These are phyloP conservation scores for Xylariaceae sp. DNA, from an alignment of 2,329 filamentous ascomycete species.

Conservation along the genomic window DNA sequence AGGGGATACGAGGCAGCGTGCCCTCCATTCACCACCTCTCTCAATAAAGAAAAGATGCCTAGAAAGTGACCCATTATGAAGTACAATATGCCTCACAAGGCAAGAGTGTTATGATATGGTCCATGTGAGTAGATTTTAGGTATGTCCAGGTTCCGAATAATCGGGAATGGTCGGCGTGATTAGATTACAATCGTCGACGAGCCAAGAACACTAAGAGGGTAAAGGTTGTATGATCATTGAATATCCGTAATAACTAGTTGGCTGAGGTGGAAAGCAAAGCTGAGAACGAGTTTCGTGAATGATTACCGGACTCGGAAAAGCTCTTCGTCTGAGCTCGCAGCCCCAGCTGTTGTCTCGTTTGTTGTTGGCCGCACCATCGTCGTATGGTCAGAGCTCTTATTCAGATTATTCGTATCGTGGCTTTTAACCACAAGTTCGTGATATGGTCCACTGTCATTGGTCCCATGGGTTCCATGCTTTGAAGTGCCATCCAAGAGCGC, in stretches of 20 bases:
- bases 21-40: neutral
- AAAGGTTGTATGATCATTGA: slow-evolving; percentile 7
- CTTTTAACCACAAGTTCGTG: slow-evolving; percentile 24
- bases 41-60: neutral
- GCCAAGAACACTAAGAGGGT: neutral
- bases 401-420: slow-evolving; percentile 4
- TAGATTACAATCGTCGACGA: neutral
- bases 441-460: slow-evolving; percentile 24
- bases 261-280: neutral
- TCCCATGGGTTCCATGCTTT: slow-evolving; percentile 2
- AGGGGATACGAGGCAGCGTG: neutral
- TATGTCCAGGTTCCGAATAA: neutral
- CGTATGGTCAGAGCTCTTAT: neutral
- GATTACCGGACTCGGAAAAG: slow-evolving; percentile 17
- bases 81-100: neutral
- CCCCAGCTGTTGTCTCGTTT: neutral
- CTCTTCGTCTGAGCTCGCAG: slow-evolving; percentile 21
- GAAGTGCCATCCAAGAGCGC: slow-evolving; percentile 17
- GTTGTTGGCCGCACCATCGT: neutral
- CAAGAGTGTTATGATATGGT: neutral
- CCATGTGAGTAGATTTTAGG: neutral
- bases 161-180: too few relatives aligned
- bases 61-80: neutral
- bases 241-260: slow-evolving; percentile 15
- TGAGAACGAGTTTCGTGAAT: neutral